Base-by-base conservation (phyloP, 2,329 filamentous ascomycete genomes). In the Didymella lethalis region DNA sequence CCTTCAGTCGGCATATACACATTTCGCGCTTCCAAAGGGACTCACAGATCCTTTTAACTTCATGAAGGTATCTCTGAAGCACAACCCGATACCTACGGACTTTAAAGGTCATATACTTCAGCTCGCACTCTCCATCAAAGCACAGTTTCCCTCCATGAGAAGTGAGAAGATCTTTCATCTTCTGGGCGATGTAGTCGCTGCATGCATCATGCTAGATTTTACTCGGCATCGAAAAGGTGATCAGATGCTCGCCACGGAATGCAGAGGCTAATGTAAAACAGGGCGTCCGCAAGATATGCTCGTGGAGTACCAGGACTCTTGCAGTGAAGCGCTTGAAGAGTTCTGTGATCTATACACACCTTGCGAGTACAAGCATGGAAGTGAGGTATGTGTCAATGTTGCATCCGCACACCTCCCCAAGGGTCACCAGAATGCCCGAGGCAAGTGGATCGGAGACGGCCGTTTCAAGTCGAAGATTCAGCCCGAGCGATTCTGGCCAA, bases 1-100 rank as follows among this genome's bases (percentile, higher is more conserved):
- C 62, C 68, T 85, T 2, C 77, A 83, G 62, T 75, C 69, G 23
- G 83, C 81, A 0, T 84, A 83, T 62, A 78, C 82, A 46, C 83
- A 85, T 61, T 85, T 83, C 55, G 72, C 80, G 2, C 71, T 34
- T 34, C 32, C 10, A 14, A 34, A 16, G 69, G 0, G 72, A 78
- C 44, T 68, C 83, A 4, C 74, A 82, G 41, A 69, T 68, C 0
- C 80, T 82, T 11, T 85, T 84, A 65, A 80, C 84, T 65, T 84
- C 20, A 44, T 53, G 18, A 20, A 49, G 7, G 14, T 23, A 2
- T 48, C 46, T 4, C 12, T 48, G n/a, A 34, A 23, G 18, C 20
- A 25, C 10, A 36, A 36, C 29, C 46, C n/a, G 2, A 48, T 48
- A 34, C 29, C 46, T 16, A 11, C 23, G 11, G 20, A 48, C 11